A percentile compares a stretch with the other conserved stretches of the same genome.
Conservation (phyloP, 2,329 filamentous ascomycete species). For the Exophiala viscosa region DNA sequence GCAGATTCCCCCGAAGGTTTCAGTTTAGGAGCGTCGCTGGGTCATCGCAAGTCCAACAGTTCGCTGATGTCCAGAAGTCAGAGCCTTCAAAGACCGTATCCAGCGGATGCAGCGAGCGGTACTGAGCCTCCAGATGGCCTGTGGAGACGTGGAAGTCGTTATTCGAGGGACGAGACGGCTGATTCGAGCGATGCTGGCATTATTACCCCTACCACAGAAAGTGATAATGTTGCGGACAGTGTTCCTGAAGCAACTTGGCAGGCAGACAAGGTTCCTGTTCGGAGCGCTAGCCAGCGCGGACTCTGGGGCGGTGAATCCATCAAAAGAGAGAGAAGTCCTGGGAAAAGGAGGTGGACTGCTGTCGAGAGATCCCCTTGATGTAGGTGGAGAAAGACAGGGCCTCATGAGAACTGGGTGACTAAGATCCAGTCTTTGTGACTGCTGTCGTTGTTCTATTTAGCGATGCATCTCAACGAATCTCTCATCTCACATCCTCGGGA, state of each 20-base stretch:
- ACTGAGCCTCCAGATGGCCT: constrained; percentile 15
- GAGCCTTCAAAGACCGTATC: constrained; percentile 15
- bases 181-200: constrained; percentile 18
- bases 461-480: too few species aligned
- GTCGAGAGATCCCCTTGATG: constrained; percentile 20
- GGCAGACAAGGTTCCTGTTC: constrained; percentile 13
- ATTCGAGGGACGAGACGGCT: constrained; percentile 20
- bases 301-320: constrained; percentile 24
- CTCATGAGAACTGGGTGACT: background rate
- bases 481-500: too few species aligned
- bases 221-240: constrained; percentile 6
- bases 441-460: too few species aligned
- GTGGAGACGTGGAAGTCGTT: constrained; percentile 21
- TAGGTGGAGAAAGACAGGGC: background rate
- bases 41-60: constrained; percentile 3
- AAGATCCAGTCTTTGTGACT: too few species aligned
- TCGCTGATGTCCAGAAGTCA: constrained; percentile 13
- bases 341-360: constrained; percentile 25
- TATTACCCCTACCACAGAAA: constrained; percentile 11
- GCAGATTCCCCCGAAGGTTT: constrained; percentile 27
- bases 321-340: constrained; percentile 20
- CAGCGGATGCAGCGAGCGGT: constrained; percentile 5
- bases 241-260: constrained; percentile 9
- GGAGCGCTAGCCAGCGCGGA: constrained; percentile 23
- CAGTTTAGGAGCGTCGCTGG: constrained; percentile 23